These are phyloP conservation scores for Canavalia ensiformis DNA, from an alignment of 306 rosid species.

Conservation along the genomic window DNA sequence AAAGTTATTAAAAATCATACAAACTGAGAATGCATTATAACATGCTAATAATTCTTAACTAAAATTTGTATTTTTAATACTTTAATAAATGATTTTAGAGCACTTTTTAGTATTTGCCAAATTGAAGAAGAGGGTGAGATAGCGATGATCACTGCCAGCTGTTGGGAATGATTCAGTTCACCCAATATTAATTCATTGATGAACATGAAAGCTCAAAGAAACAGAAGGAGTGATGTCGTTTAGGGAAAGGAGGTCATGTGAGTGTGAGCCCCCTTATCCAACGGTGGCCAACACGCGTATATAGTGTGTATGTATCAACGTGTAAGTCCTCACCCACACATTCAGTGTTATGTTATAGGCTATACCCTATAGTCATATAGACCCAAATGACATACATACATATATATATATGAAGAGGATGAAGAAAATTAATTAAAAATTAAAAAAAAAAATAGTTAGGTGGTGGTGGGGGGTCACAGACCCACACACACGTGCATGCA, in stretches of 20 bases:
- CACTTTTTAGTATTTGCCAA: too few species aligned
- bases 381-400: too few species aligned
- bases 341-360: conserved; percentile 1
- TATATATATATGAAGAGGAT: background rate
- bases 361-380: background rate
- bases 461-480: conserved; percentile 51
- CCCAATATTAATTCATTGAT: conserved; percentile 30
- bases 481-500: conserved; percentile 84
- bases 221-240: conserved; percentile 53
- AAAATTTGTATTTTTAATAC: too few species aligned
- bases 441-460: background rate
- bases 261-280: conserved; percentile 47
- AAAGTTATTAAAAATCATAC: too few species aligned
- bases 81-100: too few species aligned
- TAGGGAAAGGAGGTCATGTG: conserved; percentile 52
- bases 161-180: conserved; percentile 46
- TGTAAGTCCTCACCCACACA: conserved; percentile 24
- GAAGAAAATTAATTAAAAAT: conserved; percentile 7
- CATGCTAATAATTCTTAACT: too few species aligned
- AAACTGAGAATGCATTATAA: too few species aligned
- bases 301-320: background rate
- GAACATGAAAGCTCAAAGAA: conserved; percentile 47
- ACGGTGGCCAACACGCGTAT: conserved; percentile 26
- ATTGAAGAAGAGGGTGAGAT: conserved; percentile 19
- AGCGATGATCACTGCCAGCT: conserved; percentile 41